phyloP scores from a whole-genome alignment of 768 basidiomycete genomes.

The Tulasnella calospora region DNA sequence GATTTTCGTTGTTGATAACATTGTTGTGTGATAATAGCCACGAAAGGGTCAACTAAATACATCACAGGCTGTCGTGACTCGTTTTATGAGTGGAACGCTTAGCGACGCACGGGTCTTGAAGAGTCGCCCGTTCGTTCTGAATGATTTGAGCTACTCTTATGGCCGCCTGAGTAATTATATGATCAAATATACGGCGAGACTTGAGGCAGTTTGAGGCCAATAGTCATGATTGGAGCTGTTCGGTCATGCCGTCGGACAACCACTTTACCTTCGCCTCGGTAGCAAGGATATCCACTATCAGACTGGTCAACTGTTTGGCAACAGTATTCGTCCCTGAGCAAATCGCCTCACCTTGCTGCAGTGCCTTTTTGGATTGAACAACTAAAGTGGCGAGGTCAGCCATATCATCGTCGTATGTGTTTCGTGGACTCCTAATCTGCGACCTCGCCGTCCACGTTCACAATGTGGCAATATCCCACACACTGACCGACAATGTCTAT shows the following conservation, averaged over 20 bases:
- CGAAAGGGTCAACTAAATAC: constrained; percentile 5
- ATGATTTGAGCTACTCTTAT: constrained; percentile 67
- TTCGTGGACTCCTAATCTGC: not conserved
- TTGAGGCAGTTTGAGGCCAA: not conserved
- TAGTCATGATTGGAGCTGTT: constrained; percentile 63
- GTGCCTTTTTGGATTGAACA: constrained; percentile 74
- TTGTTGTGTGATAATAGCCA: constrained; percentile 44
- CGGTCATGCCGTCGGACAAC: constrained; percentile 66
- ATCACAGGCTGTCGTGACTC: not conserved
- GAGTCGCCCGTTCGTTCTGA: constrained; percentile 59
- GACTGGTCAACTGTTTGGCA: constrained; percentile 61
- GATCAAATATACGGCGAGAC: not conserved
- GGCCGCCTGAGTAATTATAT: constrained; percentile 50
- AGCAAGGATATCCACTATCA: constrained; percentile 64
- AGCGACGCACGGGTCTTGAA: constrained; percentile 63
- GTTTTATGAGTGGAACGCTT: constrained; percentile 29
- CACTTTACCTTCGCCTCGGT: constrained; percentile 76
- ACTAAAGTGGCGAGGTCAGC: constrained; percentile 66
- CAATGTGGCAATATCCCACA: not conserved
- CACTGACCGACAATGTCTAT: no score
- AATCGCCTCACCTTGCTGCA: constrained; percentile 70
- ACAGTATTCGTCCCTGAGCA: constrained; percentile 62
- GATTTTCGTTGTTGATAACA: constrained; percentile 64
- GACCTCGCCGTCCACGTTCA: not conserved
- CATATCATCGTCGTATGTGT: not conserved